Percentiles rank a stretch among this genome's conserved stretches.
These are phyloP conservation scores for Mycena vitilis DNA, from an alignment of 768 basidiomycete genomes.

Conservation along the genomic window DNA sequence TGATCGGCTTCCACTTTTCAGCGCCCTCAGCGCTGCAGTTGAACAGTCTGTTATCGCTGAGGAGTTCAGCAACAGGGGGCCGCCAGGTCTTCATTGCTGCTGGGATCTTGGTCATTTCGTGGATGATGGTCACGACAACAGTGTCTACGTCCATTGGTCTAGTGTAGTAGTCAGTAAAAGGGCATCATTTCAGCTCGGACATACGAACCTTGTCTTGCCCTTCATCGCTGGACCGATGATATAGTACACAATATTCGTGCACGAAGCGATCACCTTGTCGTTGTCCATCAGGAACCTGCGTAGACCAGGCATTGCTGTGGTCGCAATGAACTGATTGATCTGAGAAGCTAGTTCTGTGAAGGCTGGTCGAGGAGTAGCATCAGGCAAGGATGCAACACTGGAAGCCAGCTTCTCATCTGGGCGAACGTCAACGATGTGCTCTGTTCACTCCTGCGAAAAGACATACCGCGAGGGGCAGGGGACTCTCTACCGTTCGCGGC, in stretches of 20 bases:
- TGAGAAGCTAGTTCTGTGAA: constrained; percentile 59
- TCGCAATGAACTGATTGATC: constrained; percentile 79
- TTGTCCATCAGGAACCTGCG: constrained; percentile 85
- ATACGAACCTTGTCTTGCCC: constrained; percentile 73
- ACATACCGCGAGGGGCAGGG: constrained; percentile 69
- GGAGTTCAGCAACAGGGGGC: constrained; percentile 78
- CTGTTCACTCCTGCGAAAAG: not conserved
- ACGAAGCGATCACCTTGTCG: constrained; percentile 84
- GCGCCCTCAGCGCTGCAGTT: constrained; percentile 71
- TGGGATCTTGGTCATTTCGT: constrained; percentile 84
- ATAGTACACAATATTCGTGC: constrained; percentile 87
- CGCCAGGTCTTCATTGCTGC: constrained; percentile 88
- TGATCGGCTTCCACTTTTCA: constrained; percentile 77
- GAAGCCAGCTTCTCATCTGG: constrained; percentile 70
- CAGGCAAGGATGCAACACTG: constrained; percentile 54
- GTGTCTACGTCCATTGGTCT: constrained; percentile 86
- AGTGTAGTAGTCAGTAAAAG: constrained; percentile 29
- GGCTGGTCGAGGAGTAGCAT: constrained; percentile 48
- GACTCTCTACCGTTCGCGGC: constrained; percentile 78
- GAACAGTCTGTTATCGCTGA: constrained; percentile 91
- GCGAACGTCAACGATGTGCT: not conserved
- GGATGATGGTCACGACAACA: constrained; percentile 72
- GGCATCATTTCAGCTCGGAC: not conserved
- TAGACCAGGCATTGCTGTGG: constrained; percentile 75
- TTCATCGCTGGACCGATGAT: constrained; percentile 86